These are phyloP conservation scores for Paracoccidioides brasiliensis DNA, from an alignment of 2,329 filamentous ascomycete species.

Conservation along the genomic window DNA sequence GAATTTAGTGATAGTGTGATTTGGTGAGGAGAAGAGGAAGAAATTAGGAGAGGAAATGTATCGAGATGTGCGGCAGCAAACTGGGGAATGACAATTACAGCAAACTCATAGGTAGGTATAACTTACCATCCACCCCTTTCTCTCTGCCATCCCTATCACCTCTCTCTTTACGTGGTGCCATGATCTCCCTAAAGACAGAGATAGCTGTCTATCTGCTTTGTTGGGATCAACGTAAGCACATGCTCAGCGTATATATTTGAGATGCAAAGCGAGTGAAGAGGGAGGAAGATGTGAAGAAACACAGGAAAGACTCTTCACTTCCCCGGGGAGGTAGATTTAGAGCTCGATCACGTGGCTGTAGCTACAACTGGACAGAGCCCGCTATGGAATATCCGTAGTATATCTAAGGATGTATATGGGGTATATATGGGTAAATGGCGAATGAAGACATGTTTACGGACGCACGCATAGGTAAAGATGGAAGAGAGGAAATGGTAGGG, in stretches of 20 bases:
- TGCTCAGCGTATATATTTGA: too few species aligned
- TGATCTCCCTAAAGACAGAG: conserved; percentile 7
- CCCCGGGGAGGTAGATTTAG: too few species aligned
- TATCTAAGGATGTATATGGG: too few species aligned
- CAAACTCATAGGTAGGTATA: not conserved
- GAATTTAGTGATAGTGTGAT: not conserved
- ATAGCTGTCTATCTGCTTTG: not conserved
- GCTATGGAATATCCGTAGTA: not conserved
- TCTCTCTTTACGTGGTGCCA: conserved; percentile 31
- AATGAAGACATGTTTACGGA: too few species aligned
- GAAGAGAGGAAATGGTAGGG: too few species aligned
- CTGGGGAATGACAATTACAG: not conserved
- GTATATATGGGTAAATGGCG: too few species aligned
- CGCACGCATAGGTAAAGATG: too few species aligned
- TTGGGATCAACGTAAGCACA: too few species aligned
- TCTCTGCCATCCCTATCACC: conserved; percentile 17
- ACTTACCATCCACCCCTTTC: conserved; percentile 19
- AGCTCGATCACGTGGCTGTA: too few species aligned
- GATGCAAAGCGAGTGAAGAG: not conserved
- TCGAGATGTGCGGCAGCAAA: too few species aligned
- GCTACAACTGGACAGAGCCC: too few species aligned
- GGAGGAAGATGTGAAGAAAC: not conserved
- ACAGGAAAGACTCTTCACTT: not conserved
- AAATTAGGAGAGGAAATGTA: not conserved
- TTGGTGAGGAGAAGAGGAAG: not conserved